Conservation (phyloP, 441 rosid species). For the Biscutella laevigata region DNA sequence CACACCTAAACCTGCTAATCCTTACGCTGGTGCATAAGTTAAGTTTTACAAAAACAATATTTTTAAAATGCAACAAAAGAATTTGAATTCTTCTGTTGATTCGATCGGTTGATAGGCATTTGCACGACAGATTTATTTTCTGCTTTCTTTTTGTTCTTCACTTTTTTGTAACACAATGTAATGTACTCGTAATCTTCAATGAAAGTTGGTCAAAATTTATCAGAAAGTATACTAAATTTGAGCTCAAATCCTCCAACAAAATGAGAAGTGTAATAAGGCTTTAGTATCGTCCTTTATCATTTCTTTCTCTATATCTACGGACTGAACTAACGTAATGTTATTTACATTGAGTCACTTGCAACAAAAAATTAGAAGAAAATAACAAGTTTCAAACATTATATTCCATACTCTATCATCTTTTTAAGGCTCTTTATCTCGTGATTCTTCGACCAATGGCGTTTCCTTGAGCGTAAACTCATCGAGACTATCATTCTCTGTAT, state of each 20-base stretch:
- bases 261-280: not conserved
- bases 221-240: too few species aligned
- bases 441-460: conserved; percentile 46
- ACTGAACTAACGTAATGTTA: not conserved
- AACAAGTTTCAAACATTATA: not conserved
- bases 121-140: conserved; percentile 5
- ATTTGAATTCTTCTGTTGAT: conserved; percentile 18
- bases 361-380: conserved; percentile 7
- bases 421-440: conserved; percentile 37
- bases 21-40: conserved; percentile 39
- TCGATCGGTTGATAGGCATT: conserved; percentile 3
- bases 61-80: conserved; percentile 13
- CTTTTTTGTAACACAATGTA: conserved; percentile 19
- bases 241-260: too few species aligned
- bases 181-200: conserved; percentile 18
- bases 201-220: too few species aligned
- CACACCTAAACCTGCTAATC: conserved; percentile 38
- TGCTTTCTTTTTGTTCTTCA: conserved; percentile 16
- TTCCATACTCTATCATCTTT: not conserved
- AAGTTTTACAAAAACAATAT: not conserved
- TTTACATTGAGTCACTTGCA: conserved; percentile 1
- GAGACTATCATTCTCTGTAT: conserved; percentile 64
- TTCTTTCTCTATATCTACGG: not conserved
- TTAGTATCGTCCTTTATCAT: not conserved
- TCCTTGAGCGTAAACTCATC: conserved; percentile 67